Base-by-base conservation (phyloP, 179 eudicot genomes). In the Beta lomatogona region DNA sequence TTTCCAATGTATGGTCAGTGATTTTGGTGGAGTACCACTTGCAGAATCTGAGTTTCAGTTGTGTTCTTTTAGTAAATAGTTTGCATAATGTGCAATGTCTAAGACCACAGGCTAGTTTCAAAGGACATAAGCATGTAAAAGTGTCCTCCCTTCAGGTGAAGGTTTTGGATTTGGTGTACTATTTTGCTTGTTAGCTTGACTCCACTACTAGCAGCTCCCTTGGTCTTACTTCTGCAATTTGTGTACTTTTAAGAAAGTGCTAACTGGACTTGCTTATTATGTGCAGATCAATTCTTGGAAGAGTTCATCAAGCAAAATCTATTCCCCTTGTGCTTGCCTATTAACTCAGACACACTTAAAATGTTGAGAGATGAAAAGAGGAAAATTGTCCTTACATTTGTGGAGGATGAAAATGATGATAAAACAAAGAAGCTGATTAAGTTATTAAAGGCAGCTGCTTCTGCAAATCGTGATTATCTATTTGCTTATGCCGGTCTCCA, bases 401-500 rank as follows among this genome's bases (percentile, higher is more conserved):
- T 96, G 84, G 89, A 90, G 58, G 93, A 96, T 77, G 97, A 88
- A 69, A 81, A 81, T 72, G 91, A 87, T 36, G 93, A 88, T 22
- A 89, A 86, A 67, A 89, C 98, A 44, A 87, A 87, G 90, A 82
- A 83, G 54, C 74, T 94, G 64, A 73, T 94, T 46, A 90, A 91
- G 85, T 73, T 91, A 78, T 77, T 96, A 86, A 93, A 91, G 80
- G 92, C 97, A 68, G 97, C 98, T 79, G 99, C 99, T 77, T 91
- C 98, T 85, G 99, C 99, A 50, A 96, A 96, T 80, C 97, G 94
- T 55, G 96, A 96, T 59, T 87, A 90, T 54, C 81, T 94, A 58
- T 96, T 94, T 88, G 97, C 91, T 57, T 94, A 89, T 88, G 97
- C 87, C 31, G 98, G 99, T 58, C 50, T 91, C 78, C 85, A 85